These are phyloP conservation scores for Cercospora berteroae DNA, from an alignment of 2,329 filamentous ascomycete species.

Conservation along the genomic window DNA sequence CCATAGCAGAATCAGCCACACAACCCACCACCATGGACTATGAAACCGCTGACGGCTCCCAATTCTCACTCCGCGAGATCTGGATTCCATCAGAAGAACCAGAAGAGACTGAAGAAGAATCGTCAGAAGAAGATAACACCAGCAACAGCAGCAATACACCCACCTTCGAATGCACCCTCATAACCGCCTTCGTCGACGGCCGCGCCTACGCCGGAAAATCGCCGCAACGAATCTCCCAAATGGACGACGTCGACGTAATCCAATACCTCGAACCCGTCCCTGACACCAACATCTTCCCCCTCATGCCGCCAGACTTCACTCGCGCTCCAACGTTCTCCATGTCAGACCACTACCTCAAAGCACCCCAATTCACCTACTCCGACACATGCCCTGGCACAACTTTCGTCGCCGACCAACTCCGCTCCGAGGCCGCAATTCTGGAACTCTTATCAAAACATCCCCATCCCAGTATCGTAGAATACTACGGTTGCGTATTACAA, in stretches of 20 bases:
- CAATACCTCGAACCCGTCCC: conserved; percentile 29
- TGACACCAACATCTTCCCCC: conserved; percentile 30
- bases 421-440: conserved; percentile 31
- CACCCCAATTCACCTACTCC: conserved; percentile 33
- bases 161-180: conserved; percentile 25
- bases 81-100: conserved; percentile 8
- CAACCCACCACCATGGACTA: conserved; percentile 30
- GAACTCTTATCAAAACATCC: conserved; percentile 30
- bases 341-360: conserved; percentile 34
- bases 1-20: neutral
- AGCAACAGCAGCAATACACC: conserved; percentile 10
- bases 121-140: neutral
- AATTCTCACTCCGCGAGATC: conserved; percentile 31
- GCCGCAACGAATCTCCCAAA: conserved; percentile 18
- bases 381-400: conserved; percentile 31
- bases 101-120: neutral
- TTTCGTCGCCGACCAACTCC: conserved; percentile 34
- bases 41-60: conserved; percentile 33
- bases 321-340: conserved; percentile 22
- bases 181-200: conserved; percentile 33
- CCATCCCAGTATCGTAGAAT: conserved; percentile 35
- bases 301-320: conserved; percentile 24
- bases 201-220: conserved; percentile 30
- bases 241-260: conserved; percentile 31
- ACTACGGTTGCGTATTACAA: conserved; percentile 34